phyloP scores from a whole-genome alignment of 331 rosid species.

The Spiraea crenata region DNA sequence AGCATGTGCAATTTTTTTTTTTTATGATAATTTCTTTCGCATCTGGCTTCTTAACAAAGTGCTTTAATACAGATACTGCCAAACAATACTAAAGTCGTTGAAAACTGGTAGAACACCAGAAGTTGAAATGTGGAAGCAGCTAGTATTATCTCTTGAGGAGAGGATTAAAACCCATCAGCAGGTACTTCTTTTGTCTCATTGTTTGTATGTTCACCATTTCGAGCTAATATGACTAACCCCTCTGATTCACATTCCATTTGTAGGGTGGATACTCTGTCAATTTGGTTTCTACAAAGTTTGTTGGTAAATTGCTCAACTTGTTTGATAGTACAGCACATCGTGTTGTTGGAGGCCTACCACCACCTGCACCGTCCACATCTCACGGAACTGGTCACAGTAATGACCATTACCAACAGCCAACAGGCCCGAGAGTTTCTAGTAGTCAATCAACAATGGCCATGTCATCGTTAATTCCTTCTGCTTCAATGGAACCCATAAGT shows the following conservation, averaged over 20 bases:
- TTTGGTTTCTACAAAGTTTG: constrained; percentile 79
- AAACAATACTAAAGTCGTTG: constrained; percentile 66
- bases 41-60: constrained; percentile 9
- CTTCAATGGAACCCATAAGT: constrained; percentile 81
- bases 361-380: constrained; percentile 72
- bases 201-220: constrained; percentile 5
- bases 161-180: constrained; percentile 85
- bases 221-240: constrained; percentile 19
- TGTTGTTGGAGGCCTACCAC: constrained; percentile 91
- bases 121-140: constrained; percentile 80
- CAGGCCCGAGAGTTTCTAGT: constrained; percentile 56
- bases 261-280: constrained; percentile 87
- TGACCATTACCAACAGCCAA: constrained; percentile 53
- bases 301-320: constrained; percentile 82
- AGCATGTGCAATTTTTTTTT: constrained; percentile 26
- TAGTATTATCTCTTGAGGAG: constrained; percentile 78
- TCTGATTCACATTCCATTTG: constrained; percentile 24
- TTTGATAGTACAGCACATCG: constrained; percentile 92
- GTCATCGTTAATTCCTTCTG: constrained; percentile 83
- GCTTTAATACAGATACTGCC: constrained; percentile 67
- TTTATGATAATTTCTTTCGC: constrained; percentile 8
- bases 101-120: constrained; percentile 84
- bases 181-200: constrained; percentile 38
- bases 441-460: constrained; percentile 93
- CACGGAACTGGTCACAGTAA: constrained; percentile 49